These are phyloP conservation scores for Puccinia coronata DNA, from an alignment of 1,284 basidiomycete genomes.

Conservation along the genomic window DNA sequence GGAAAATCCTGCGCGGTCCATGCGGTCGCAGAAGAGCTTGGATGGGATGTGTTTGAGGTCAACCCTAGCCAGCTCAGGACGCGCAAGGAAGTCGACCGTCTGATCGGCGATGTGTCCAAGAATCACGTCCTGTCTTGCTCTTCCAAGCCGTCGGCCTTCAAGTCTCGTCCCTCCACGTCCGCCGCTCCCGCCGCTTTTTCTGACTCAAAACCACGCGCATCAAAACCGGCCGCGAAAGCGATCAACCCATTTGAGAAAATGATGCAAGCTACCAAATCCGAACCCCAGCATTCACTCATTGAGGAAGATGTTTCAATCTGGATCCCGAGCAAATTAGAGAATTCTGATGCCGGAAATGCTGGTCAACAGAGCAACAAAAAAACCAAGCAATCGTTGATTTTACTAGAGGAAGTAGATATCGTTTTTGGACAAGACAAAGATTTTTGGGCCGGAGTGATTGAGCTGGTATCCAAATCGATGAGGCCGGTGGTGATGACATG, in stretches of 20 bases:
- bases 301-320: neutral
- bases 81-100: conserved; percentile 72
- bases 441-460: conserved; percentile 84
- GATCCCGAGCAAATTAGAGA: neutral
- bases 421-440: conserved; percentile 83
- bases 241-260: conserved; percentile 26
- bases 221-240: neutral
- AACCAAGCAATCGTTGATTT: conserved; percentile 78
- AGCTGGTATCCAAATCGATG: conserved; percentile 75
- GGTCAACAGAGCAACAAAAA: conserved; percentile 25
- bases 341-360: neutral
- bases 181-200: conserved; percentile 47
- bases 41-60: conserved; percentile 95
- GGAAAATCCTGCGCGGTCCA: conserved; percentile 93
- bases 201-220: conserved; percentile 39
- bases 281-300: neutral
- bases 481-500: conserved; percentile 88
- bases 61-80: conserved; percentile 89
- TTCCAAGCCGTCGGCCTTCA: conserved; percentile 12
- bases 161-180: neutral
- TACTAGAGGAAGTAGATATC: conserved; percentile 96
- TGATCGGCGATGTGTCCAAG: conserved; percentile 88
- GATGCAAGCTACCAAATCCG: conserved; percentile 22
- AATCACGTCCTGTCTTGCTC: conserved; percentile 73
- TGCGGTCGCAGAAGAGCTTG: conserved; percentile 87